Percentiles rank a stretch among this genome's conserved stretches.
phyloP scores from a whole-genome alignment of 2,329 filamentous ascomycete species.

The Alternaria solani region DNA sequence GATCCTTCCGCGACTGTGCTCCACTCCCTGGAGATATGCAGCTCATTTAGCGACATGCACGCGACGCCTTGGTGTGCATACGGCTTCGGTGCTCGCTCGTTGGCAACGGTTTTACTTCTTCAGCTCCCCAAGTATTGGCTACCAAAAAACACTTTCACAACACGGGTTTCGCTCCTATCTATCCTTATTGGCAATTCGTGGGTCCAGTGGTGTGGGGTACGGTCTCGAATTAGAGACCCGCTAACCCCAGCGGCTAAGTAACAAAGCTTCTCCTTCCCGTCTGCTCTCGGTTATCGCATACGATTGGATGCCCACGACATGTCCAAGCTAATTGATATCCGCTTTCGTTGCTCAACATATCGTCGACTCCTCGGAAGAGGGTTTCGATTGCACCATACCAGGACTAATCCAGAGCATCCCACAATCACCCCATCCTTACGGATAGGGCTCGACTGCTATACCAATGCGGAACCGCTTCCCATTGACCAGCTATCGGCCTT shows the following conservation, averaged over 20 bases:
- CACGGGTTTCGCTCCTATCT: conserved; percentile 6
- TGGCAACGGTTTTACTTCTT: conserved; percentile 18
- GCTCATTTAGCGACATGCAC: conserved; percentile 12
- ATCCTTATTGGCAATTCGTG: conserved; percentile 12
- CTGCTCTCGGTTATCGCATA: conserved; percentile 1
- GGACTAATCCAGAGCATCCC: conserved; percentile 3
- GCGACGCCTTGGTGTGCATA: conserved; percentile 19
- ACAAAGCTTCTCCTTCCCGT: conserved; percentile 17
- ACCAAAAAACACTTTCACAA: conserved; percentile 14
- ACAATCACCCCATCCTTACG: neutral
- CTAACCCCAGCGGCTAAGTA: conserved; percentile 17
- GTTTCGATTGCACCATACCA: neutral
- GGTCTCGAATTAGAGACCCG: conserved; percentile 14
- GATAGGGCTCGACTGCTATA: neutral
- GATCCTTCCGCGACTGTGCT: conserved; percentile 18
- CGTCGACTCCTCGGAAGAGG: conserved; percentile 6
- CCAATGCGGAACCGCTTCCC: conserved; percentile 2
- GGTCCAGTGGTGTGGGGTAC: conserved; percentile 18
- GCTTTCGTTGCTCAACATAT: conserved; percentile 12
- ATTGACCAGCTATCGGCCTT: conserved; percentile 1
- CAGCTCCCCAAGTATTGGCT: conserved; percentile 16
- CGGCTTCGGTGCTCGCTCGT: conserved; percentile 10
- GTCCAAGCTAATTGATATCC: conserved; percentile 11
- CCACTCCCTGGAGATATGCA: conserved; percentile 9
- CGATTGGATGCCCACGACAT: conserved; percentile 13